phyloP scores from a whole-genome alignment of 2,329 filamentous ascomycete species.

The Bipolaris sorokiniana region DNA sequence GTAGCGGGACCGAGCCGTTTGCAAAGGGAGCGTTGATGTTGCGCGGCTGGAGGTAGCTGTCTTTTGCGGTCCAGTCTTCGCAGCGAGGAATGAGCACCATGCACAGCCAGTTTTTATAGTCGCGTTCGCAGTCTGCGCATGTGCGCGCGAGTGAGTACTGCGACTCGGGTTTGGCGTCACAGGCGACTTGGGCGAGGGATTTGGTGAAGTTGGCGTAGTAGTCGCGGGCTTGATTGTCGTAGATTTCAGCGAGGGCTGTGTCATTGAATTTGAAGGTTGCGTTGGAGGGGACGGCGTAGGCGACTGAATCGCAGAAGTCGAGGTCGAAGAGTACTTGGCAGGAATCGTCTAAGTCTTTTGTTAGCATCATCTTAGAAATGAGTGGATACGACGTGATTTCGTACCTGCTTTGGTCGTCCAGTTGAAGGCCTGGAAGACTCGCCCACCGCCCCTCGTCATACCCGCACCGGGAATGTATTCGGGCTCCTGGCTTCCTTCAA shows the following conservation, averaged over 20 bases:
- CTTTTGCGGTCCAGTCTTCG: constrained; percentile 73
- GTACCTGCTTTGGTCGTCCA: constrained; percentile 81
- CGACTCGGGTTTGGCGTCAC: constrained; percentile 74
- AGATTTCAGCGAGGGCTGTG: constrained; percentile 69
- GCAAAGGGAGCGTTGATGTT: constrained; percentile 73
- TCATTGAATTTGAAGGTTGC: constrained; percentile 65
- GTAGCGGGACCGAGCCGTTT: constrained; percentile 62
- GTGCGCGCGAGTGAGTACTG: constrained; percentile 80
- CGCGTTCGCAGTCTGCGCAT: constrained; percentile 76
- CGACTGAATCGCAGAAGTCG: constrained; percentile 85
- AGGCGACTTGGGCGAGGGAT: constrained; percentile 82
- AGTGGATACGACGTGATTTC: constrained; percentile 26
- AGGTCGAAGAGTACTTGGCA: constrained; percentile 87
- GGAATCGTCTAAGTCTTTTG: constrained; percentile 65
- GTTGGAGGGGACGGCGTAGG: constrained; percentile 90
- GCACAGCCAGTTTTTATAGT: constrained; percentile 96
- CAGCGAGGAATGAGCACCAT: constrained; percentile 91
- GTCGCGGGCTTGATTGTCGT: constrained; percentile 74
- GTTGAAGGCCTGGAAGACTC: constrained; percentile 72
- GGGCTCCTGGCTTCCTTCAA: constrained; percentile 62
- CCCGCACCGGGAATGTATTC: constrained; percentile 47
- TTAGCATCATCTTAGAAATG: constrained; percentile 14
- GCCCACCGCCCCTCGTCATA: constrained; percentile 73
- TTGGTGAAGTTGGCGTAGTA: constrained; percentile 82
- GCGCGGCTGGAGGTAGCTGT: constrained; percentile 64